phyloP scores from a whole-genome alignment of 306 rosid species.

The Fagus sylvatica region DNA sequence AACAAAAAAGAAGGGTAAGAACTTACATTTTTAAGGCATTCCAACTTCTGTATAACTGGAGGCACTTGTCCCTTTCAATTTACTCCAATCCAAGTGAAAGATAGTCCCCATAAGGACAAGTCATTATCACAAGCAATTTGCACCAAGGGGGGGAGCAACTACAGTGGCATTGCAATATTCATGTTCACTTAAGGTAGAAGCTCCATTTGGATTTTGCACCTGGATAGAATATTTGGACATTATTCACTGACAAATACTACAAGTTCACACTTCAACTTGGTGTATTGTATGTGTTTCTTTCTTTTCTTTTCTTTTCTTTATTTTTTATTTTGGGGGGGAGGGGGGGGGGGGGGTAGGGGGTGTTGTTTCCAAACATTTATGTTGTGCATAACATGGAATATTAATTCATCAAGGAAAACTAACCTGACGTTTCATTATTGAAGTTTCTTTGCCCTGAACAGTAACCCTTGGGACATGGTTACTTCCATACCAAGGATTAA shows the following conservation, averaged over 20 bases:
- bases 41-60: not conserved
- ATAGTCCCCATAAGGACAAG: not conserved
- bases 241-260: not conserved
- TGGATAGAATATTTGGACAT: not conserved
- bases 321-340: not conserved
- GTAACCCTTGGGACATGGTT: not conserved
- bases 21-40: not conserved
- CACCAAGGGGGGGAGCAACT: not conserved
- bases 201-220: not conserved
- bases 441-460: not conserved
- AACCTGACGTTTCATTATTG: not conserved
- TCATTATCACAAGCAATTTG: not conserved
- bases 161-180: not conserved
- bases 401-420: not conserved
- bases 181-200: not conserved
- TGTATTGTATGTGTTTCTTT: not conserved
- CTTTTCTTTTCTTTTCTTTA: not conserved
- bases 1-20: too few relatives aligned
- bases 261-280: not conserved
- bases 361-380: not conserved
- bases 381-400: not conserved
- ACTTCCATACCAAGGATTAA: not conserved
- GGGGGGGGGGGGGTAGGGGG: too few relatives aligned
- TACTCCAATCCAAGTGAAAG: not conserved
- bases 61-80: not conserved